Evolutionary conservation across 257 asterid genomes (phyloP), one percentile per base, ranked within the genome.

Genomic region (Apocynum venetum): DNA sequence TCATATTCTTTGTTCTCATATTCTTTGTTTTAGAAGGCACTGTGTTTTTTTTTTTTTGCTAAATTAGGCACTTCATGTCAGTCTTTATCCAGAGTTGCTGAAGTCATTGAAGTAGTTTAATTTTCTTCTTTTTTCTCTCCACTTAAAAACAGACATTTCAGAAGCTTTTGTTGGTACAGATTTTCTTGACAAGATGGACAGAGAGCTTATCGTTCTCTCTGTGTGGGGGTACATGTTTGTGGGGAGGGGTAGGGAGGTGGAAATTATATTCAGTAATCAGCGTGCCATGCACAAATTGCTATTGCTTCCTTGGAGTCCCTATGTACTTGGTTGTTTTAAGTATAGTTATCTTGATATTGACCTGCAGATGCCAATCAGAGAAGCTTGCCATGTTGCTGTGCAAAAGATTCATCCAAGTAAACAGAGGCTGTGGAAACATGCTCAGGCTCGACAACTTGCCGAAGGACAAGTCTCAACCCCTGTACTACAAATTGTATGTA

Each of bases 381-480:
- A 96, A 91, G 99, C 99, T 82, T 93, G 97, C 83, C 99, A 96
- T 55, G 98, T 91, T 71, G 98, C 98, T 59, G 84, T 93, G 67
- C 99, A 96, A 86, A 91, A 86, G 93, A 87, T 84, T 74, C 95
- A 91, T 78, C 99, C 99, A 51, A 75, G 88, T 57, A 91, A 93
- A 81, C 97, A 96, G 85, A 91, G 91, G 86, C 86, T 96, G 71
- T 96, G 99, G 99, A 96, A 96, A 88, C 99, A 96, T 79, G 97
- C 99, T 72, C 97, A 89, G 80, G 97, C 97, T 81, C 96, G 99
- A 71, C 94, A 86, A 76, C 86, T 83, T 78, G 91, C 93, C 52
- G 87, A 87, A 84, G 98, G 97, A 83, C 89, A 83, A 71, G 90
- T 87, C 75, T 86, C 88, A 41, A 86, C 90, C 55, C 95, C 98